Base-by-base conservation (phyloP, 2,329 filamentous ascomycete species). In the Fusarium papillatum region DNA sequence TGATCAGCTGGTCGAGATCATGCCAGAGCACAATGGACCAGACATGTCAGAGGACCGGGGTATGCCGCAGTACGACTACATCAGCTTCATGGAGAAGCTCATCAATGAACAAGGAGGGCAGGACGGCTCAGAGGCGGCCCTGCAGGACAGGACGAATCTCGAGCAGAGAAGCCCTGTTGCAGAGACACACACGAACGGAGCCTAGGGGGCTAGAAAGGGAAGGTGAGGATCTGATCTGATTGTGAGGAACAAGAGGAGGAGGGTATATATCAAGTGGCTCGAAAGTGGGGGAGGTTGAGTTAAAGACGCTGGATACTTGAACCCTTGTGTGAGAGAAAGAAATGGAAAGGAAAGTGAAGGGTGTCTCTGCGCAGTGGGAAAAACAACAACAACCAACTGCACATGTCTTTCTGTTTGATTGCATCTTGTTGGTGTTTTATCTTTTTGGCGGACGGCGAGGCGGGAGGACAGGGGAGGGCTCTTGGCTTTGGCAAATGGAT, bases 41-140 rank as follows among this genome's bases (percentile, higher is more conserved):
- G 96, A 98, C 83, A 90, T 96, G 84, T 92, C 95, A 68, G 92
- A 95, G 81, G 97, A 98, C 83, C 89, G 95, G 66, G 93, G 96
- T 64, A 86, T 95, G 81, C 91, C 94, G 43, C 97, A 98, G 85
- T 99, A 93, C 83, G 97, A 99, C 85, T 99, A 99, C 86, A 95
- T 98, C 76, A 93, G 91, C 75, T 99, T 98, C 84, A 99, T 99
- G 97, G 94, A 98, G 84, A 94, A 93, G 82, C 88, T 97, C 85
- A 94, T 95, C 72, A 84, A 83, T 61, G 84, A 86, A 39, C 84
- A 86, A 64, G 84, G 81, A 41, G 78, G 75, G 36, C 79, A 79
- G 39, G 80, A 78, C 29, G 76, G 77, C 17, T 80, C 75, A 64
- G 81, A 73, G 57, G 76, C 77, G 64, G 81, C 82, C 66, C 80